Conservation (phyloP, 495 filamentous ascomycete species). For the Podospora australis region DNA sequence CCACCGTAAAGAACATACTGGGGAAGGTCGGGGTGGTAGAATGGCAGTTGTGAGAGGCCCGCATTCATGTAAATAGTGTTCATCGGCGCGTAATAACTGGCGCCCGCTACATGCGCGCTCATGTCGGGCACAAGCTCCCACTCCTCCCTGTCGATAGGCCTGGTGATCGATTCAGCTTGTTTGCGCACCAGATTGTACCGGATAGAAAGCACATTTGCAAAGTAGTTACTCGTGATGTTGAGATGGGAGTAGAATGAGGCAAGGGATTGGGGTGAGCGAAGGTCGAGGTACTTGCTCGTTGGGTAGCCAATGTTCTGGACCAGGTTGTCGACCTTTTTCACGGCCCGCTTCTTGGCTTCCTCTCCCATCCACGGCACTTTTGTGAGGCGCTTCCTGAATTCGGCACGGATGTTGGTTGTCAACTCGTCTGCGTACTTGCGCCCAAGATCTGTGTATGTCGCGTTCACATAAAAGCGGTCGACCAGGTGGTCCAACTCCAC, state of each 20-base stretch:
- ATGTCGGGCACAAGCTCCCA: too few relatives aligned
- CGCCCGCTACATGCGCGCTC: slow-evolving; percentile 48
- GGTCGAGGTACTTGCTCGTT: slow-evolving; percentile 41
- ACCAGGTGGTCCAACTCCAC: slow-evolving; percentile 46
- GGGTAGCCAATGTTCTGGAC: slow-evolving; percentile 71
- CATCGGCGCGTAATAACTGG: slow-evolving; percentile 56
- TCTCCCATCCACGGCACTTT: slow-evolving; percentile 62
- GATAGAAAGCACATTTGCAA: slow-evolving; percentile 52
- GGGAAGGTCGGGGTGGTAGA: slow-evolving; percentile 57
- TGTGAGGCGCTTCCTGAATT: slow-evolving; percentile 50
- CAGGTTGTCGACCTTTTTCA: slow-evolving; percentile 64
- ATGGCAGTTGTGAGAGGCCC: slow-evolving; percentile 65
- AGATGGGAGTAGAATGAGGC: slow-evolving; percentile 53
- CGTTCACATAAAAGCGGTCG: slow-evolving; percentile 63
- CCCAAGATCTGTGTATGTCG: slow-evolving; percentile 56
- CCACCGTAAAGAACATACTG: slow-evolving; percentile 63
- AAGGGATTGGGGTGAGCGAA: slow-evolving; percentile 52
- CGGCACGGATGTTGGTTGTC: slow-evolving; percentile 62
- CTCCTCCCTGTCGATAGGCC: too few relatives aligned
- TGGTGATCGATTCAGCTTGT: slow-evolving; percentile 57
- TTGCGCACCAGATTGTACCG: slow-evolving; percentile 41
- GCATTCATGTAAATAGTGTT: slow-evolving; percentile 70
- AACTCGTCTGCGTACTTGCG: slow-evolving; percentile 64
- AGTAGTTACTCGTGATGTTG: slow-evolving; percentile 49
- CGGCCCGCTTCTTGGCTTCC: slow-evolving; percentile 54